A percentile compares a stretch with the other conserved stretches of the same genome.
Evolutionary conservation across 148 eudicot genomes (phyloP).

Genomic region (Agrostemma githago): DNA sequence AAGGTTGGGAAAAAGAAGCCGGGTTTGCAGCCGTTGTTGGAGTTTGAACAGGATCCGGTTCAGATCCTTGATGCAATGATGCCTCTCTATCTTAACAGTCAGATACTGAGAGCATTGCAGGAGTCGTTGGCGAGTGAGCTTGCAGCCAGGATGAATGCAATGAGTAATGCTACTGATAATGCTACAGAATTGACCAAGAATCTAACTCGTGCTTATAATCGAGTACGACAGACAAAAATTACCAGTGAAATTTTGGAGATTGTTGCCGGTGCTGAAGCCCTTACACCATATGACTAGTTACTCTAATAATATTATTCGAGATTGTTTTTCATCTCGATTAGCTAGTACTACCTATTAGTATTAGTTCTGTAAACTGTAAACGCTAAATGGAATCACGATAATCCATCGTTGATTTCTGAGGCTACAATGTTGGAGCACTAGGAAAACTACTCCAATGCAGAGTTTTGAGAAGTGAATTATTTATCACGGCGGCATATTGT

Average conservation of each 20-base stretch:
- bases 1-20: slow-evolving; percentile 23
- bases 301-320: neutral
- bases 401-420: neutral
- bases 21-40: slow-evolving; percentile 27
- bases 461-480: neutral
- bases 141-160: slow-evolving; percentile 57
- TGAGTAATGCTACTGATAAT: slow-evolving; percentile 54
- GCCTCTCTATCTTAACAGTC: slow-evolving; percentile 55
- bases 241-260: slow-evolving; percentile 51
- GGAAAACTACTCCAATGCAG: neutral
- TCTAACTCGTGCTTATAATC: slow-evolving; percentile 32
- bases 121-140: slow-evolving; percentile 59
- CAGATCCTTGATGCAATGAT: slow-evolving; percentile 51
- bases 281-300: slow-evolving; percentile 21
- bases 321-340: neutral
- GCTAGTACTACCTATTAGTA: neutral
- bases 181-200: slow-evolving; percentile 40
- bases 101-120: slow-evolving; percentile 54
- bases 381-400: neutral
- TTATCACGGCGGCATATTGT: neutral
- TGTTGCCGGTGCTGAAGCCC: slow-evolving; percentile 52
- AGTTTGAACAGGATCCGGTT: slow-evolving; percentile 54
- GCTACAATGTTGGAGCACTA: neutral
- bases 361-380: neutral
- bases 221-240: slow-evolving; percentile 46